These are phyloP conservation scores for Epichloe scottii DNA, from an alignment of 2,329 filamentous ascomycete genomes.

Conservation along the genomic window DNA sequence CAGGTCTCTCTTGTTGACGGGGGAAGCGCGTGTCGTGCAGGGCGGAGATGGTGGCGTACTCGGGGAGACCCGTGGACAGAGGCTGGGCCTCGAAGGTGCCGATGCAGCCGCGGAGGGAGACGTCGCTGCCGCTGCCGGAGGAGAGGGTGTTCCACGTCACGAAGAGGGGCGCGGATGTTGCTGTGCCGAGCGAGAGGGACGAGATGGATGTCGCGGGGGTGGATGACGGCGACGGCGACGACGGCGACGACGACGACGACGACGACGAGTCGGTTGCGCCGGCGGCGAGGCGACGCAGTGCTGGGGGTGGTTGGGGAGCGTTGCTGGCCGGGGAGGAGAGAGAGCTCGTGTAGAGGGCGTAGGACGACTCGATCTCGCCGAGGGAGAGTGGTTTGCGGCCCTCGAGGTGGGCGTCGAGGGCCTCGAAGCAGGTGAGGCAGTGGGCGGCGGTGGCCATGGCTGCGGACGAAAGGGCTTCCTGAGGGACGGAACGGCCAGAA, in stretches of 20 bases:
- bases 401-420: conserved; percentile 63
- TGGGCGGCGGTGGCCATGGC: conserved; percentile 75
- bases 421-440: conserved; percentile 90
- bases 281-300: conserved; percentile 25
- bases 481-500: neutral
- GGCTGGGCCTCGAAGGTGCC: conserved; percentile 79
- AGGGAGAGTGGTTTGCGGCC: conserved; percentile 55
- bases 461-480: neutral
- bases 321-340: conserved; percentile 7
- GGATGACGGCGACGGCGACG: conserved; percentile 28
- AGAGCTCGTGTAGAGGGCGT: conserved; percentile 24
- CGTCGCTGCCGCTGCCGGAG: conserved; percentile 17
- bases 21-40: conserved; percentile 54
- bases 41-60: conserved; percentile 73
- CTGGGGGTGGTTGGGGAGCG: conserved; percentile 26
- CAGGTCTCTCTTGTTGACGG: conserved; percentile 41
- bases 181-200: conserved; percentile 21
- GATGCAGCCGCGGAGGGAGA: conserved; percentile 81
- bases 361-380: conserved; percentile 56
- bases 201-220: conserved; percentile 33
- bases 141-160: conserved; percentile 80
- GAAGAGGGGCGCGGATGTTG: conserved; percentile 61
- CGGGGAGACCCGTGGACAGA: conserved; percentile 58
- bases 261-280: conserved; percentile 18
- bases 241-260: conserved; percentile 22